phyloP scores from a whole-genome alignment of 106 monocot genomes.

The Alisma plantagoaquatica region DNA sequence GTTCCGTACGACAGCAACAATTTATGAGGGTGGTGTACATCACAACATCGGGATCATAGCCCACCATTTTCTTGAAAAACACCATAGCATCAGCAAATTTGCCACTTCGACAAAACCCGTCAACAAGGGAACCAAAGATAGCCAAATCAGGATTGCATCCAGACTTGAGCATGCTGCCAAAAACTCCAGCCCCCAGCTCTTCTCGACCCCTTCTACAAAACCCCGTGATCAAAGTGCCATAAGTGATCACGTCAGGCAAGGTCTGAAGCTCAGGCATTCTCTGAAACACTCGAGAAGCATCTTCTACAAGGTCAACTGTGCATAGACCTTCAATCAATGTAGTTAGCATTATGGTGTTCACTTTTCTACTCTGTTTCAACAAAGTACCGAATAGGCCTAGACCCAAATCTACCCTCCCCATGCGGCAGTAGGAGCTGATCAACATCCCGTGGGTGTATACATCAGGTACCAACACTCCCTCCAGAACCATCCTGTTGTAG shows the following conservation, averaged over 20 bases:
- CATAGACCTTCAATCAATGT: constrained; percentile 8
- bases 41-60: constrained; percentile 11
- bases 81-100: background rate
- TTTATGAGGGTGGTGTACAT: constrained; percentile 14
- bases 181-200: constrained; percentile 8
- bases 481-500: constrained; percentile 1
- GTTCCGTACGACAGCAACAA: constrained; percentile 4
- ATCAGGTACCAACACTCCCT: background rate
- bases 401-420: constrained; percentile 3
- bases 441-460: constrained; percentile 4
- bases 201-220: constrained; percentile 6
- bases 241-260: constrained; percentile 4
- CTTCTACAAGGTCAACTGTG: background rate
- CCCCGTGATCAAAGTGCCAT: constrained; percentile 12
- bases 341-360: background rate
- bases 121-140: constrained; percentile 1
- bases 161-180: constrained; percentile 4
- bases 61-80: constrained; percentile 23
- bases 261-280: constrained; percentile 9
- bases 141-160: constrained; percentile 16
- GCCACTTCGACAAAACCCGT: constrained; percentile 1
- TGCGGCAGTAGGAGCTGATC: constrained; percentile 1
- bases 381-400: constrained; percentile 10
- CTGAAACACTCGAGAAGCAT: constrained; percentile 17
- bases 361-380: constrained; percentile 4